Conservation (phyloP, 352 stramenopile species). For the Phytophthora pini region DNA sequence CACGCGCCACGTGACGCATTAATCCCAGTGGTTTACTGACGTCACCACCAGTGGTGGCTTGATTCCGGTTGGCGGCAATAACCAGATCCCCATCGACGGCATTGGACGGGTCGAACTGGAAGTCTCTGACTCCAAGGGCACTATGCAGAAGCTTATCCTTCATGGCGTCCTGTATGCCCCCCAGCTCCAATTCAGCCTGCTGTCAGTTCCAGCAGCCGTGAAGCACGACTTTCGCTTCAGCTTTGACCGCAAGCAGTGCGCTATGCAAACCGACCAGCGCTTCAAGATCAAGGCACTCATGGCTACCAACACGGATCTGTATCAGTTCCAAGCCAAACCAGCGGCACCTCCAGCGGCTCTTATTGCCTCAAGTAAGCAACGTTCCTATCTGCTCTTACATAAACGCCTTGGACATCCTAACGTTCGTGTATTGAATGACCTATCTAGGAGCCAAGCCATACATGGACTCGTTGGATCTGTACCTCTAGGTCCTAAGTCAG, state of each 20-base stretch:
- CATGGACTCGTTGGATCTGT: not conserved
- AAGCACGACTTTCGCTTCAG: too few relatives aligned
- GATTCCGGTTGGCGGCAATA: constrained; percentile 24
- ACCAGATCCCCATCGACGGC: constrained; percentile 9
- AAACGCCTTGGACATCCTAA: constrained; percentile 1
- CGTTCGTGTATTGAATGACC: not conserved
- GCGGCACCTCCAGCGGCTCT: constrained; percentile 1
- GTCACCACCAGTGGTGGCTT: constrained; percentile 6
- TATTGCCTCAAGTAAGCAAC: constrained; percentile 13
- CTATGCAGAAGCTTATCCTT: not conserved
- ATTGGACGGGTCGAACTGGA: constrained; percentile 1
- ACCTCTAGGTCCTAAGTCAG: too few relatives aligned
- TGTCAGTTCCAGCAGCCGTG: not conserved
- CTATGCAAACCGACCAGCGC: constrained; percentile 1
- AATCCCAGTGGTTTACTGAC: constrained; percentile 17
- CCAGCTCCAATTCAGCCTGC: too few relatives aligned
- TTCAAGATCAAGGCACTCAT: constrained; percentile 20
- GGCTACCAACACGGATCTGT: constrained; percentile 2
- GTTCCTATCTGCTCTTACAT: not conserved
- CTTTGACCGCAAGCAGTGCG: not conserved
- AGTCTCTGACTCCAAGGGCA: constrained; percentile 19
- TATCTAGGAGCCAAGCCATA: constrained; percentile 1
- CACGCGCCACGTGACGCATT: constrained; percentile 20
- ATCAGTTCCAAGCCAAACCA: constrained; percentile 17
- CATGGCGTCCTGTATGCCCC: too few relatives aligned